Evolutionary conservation across 1,284 basidiomycete genomes (phyloP), one percentile per base, ranked within the genome.

Genomic region (Ceratobasidium sp.): DNA sequence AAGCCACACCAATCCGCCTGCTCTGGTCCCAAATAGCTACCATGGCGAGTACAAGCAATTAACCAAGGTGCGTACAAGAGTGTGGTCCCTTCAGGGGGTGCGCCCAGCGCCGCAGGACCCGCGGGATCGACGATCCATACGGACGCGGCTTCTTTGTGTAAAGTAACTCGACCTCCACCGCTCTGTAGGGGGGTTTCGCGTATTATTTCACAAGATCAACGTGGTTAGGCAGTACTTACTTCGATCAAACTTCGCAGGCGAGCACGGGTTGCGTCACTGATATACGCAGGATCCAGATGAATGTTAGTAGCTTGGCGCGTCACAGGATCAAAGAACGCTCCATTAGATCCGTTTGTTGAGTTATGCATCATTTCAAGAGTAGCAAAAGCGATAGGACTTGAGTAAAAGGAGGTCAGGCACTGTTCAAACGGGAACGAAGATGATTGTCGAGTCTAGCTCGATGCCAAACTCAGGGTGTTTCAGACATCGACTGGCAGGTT

Each of bases 61-160:
- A 67, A 32, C 64, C 64, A 67, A 54, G 64, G 64, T 5, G 64
- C 64, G 15, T 54, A 67, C 3, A 67, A 42, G 31, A 62, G 31
- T 29, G 38, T 43, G 20, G 31, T n/a, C 17, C 22, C 31, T 17
- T 67, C 50, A 35, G 34, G 52, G n/a, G 35, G 35, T 27, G 43
- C 52, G 20, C 64, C 64, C 31, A 67, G 32, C 27, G 64, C 64
- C 20, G 54, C 17, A 12, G 64, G 64, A 12, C 34, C 42, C 4
- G 54, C 64, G 38, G 64, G 64, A 35, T 67, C 40, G 12, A 67
- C 64, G 12, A 67, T 67, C 64, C 64, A 67, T 29, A 67, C 55
- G 2, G 64, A 67, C 29, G 52, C 64, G 29, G 52, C 50, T 29
- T 67, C 64, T 35, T 67, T 54, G 27, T 45, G 43, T 2, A 52